Evolutionary conservation across 306 rosid genomes (phyloP), one percentile per base, ranked within the genome.

Genomic region (Citrullus colocynthis): DNA sequence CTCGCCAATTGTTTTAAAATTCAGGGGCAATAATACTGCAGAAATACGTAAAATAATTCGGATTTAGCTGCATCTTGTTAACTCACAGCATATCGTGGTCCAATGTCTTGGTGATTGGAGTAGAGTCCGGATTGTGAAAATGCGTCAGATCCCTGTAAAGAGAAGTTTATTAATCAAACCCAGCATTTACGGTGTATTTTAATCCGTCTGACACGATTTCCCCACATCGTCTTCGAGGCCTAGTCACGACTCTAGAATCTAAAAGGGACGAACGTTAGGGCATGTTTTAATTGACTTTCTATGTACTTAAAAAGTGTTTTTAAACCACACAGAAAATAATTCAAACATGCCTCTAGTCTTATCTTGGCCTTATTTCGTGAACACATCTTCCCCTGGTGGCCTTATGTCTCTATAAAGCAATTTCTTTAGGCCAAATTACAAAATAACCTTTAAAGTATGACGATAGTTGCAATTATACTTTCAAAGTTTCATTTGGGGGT

Each of bases 11-110:
- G 34, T n/a, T 41, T 67, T n/a, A 14, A 48, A 49, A 20, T 48
- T 30, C 13, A 15, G 24, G 7, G 14, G 14, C 15, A 20, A 39
- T 20, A 20, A 21, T 21, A n/a, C 6, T 56, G 36, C 78, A 54
- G 15, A 76, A 39, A 9, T 17, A 54, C 41, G 39, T 34, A 30
- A 56, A 75, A 70, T 71, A 24, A 12, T 13, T 21, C 13, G 6
- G 37, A 14, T 24, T 51, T 30, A 51, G 44, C 61, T 4, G 28
- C 6, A 30, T 3, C 49, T 78, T 17, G 81, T 54, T n/a, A 79
- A 91, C 98, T 91, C 88, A 93, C 97, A 78, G 96, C 90, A 87
- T 91, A 89, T 80, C 93, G 93, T 44, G 99, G 99, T 75, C 96
- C 99, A 86, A 92, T 96, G 79, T 90, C 99, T 85, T 92, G 97